Base-by-base conservation (phyloP, 371 early-diverging fungal species). In the Actinomortierella wolfii region DNA sequence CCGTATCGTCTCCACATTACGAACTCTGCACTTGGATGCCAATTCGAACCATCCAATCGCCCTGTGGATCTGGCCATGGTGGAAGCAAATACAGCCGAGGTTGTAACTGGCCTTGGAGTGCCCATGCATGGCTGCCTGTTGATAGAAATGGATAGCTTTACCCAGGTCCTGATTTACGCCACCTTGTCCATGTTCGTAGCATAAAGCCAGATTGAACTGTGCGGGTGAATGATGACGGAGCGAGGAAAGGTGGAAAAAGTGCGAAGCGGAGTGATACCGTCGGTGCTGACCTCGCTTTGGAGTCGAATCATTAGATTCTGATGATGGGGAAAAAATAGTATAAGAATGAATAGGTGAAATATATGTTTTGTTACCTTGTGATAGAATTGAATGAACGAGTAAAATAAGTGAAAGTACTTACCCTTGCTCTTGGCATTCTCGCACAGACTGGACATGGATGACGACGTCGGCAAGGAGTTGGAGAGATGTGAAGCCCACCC, bases 41-140 rank as follows among this genome's bases (percentile, higher is more conserved):
- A 59, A 46, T 42, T 69, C 64, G 13, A 69, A 69, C 69, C 69
- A 69, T 1, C 64, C 57, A 51, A 69, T 69, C 0, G 69, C 69
- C 20, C 64, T 69, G 5, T 56, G 54, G 3, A 63, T 44, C 29
- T 64, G 59, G 24, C 69, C 69, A 3, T 51, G 54, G 43, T 69
- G 63, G 28, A 64, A 69, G 21, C 69, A 69, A 7, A 69, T 59
- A 20, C 69, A 69, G 0, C 69, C 69, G 17, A 69, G 56, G 28
- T 69, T 69, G 28, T 69, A 69, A 23, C 64, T 64, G 14, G 69
- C 69, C 39, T 69, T 69, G 39, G 69, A 64, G 24, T 69, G 69
- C 2, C 69, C 69, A 44, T 64, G 69, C 39, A 56, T 60, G 20
- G 69, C 69, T 15, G 69, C 69, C 48, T 64, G 69, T 24, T 69